Base-by-base conservation (phyloP, 768 basidiomycete species). In the Daedaleopsis sinensis region DNA sequence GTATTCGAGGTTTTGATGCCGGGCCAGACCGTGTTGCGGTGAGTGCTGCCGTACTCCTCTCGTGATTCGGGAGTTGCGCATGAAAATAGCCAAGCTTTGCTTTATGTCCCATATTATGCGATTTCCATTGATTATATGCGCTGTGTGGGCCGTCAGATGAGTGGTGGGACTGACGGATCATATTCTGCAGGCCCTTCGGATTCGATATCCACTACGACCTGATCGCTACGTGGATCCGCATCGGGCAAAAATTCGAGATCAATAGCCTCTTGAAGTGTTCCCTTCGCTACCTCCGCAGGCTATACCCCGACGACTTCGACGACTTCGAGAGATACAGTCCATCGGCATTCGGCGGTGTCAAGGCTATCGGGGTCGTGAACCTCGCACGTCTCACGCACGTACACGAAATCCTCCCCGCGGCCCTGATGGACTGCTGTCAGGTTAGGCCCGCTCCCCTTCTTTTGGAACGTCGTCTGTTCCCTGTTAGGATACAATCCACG, bases 391-490 rank as follows among this genome's bases (percentile, higher is more conserved):
- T 37, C 15, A 57, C 51, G 19, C 16, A 49, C 16, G 36, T 35
- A 0, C 13, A 43, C 11, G 23, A 49, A 5, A 19, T 62, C 7
- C 52, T 62, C 13, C 64, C 64, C 3, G 36, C 39, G 7, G 53
- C 61, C 2, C 55, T 65, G 36, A 37, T 9, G 12, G 21, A 19
- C 21, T 65, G 61, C 42, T 58, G 52, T 13, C 32, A 39, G 58
- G 27, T 32, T 32, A 32, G 27, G 7, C 7, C 27, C 27, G 27
- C 3, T 32, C 27, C 27, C n/a, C 27, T 32, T 32, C 27, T 7
- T 32, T 32, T 32, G 27, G 27, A 32, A 3, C 27, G 4, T 32
- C 27, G 27, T 32, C 27, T 32, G 27, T 32, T 32, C 7, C 27
- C 27, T 7, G 27, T 32, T 7, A 32, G 27, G 27, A 32, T n/a